phyloP scores from a whole-genome alignment of 2,329 filamentous ascomycete genomes.

The Venturia pyrina region DNA sequence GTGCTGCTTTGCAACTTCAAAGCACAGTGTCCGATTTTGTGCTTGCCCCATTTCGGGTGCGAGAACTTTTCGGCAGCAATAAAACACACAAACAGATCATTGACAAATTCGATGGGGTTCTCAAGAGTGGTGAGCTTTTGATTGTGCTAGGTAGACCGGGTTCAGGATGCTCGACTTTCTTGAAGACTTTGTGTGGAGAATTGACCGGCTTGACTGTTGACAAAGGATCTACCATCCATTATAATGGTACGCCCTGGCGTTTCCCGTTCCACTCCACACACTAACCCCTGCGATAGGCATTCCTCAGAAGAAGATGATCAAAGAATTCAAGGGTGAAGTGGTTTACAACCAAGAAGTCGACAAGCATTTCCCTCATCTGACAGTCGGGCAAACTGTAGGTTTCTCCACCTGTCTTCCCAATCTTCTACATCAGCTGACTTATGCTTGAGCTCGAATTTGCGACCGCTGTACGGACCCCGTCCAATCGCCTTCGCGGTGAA shows the following conservation, averaged over 20 bases:
- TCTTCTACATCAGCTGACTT: not conserved
- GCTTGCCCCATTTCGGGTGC: constrained; percentile 46
- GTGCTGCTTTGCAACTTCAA: constrained; percentile 58
- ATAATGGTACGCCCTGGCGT: constrained; percentile 41
- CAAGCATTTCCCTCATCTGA: constrained; percentile 47
- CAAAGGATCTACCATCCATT: constrained; percentile 44
- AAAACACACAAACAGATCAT: constrained; percentile 46
- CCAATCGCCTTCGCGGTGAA: constrained; percentile 44
- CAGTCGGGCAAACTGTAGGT: constrained; percentile 46
- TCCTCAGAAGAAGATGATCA: constrained; percentile 29
- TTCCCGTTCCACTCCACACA: not conserved
- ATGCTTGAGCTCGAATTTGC: constrained; percentile 47
- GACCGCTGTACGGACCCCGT: constrained; percentile 41
- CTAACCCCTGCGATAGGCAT: constrained; percentile 10
- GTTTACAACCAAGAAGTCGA: constrained; percentile 39
- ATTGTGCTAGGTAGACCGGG: constrained; percentile 39
- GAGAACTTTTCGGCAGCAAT: constrained; percentile 43
- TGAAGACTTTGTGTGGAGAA: constrained; percentile 53
- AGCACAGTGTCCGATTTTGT: constrained; percentile 53
- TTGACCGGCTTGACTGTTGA: constrained; percentile 47
- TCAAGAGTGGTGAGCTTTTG: constrained; percentile 40
- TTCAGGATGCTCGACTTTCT: constrained; percentile 53
- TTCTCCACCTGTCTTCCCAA: constrained; percentile 24
- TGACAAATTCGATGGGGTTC: constrained; percentile 41
- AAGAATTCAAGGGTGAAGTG: constrained; percentile 35